Base-by-base conservation (phyloP, 257 asterid genomes). In the Nicotiana undulata region DNA sequence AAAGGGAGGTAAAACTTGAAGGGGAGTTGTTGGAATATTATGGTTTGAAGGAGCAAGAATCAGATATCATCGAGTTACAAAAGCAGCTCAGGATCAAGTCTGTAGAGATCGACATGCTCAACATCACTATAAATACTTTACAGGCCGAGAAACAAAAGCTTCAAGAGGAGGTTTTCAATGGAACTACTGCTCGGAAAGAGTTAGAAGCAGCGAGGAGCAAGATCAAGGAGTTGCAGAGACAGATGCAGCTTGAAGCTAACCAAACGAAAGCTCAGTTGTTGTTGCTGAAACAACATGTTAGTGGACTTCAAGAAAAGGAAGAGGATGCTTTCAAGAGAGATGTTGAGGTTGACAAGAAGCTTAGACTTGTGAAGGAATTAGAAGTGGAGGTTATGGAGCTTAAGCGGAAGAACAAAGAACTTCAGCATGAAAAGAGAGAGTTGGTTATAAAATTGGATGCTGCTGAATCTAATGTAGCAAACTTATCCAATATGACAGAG, bases 111-210 rank as follows among this genome's bases (percentile, higher is more conserved):
- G 98, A 96, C 44, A 92, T 94, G 99, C 93, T 90, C 63, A 94
- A 92, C 58, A 85, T 91, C 78, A 91, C 99, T 34, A 90, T 96
- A 75, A 91, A 85, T 83, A 88, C 97, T 4, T 87, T 96, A 80
- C 96, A 96, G 84, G 89, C 93, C 1, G 98, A 96, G 89, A 91
- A 97, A 87, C 94, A 92, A 82, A 96, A 92, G 81, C 99, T 96
- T 82, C 97, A 90, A 81, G 98, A 94, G 79, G 99, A 94, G 89
- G 84, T 91, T 40, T 84, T 94, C 49, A 90, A 87, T 75, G 97
- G 92, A 28, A 91, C 79, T 64, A 75, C 84, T 26, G 88, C 89
- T 44, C 85, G 90, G 83, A 94, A 88, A 85, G 99, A 96, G 83
- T 87, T 96, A 2, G 99, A 94, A 70, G 70, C 46, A 63, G 91